Percentiles rank a stretch among this genome's conserved stretches.
These are phyloP conservation scores for Clitocybe nebularis DNA, from an alignment of 1,284 basidiomycete genomes.

Conservation along the genomic window DNA sequence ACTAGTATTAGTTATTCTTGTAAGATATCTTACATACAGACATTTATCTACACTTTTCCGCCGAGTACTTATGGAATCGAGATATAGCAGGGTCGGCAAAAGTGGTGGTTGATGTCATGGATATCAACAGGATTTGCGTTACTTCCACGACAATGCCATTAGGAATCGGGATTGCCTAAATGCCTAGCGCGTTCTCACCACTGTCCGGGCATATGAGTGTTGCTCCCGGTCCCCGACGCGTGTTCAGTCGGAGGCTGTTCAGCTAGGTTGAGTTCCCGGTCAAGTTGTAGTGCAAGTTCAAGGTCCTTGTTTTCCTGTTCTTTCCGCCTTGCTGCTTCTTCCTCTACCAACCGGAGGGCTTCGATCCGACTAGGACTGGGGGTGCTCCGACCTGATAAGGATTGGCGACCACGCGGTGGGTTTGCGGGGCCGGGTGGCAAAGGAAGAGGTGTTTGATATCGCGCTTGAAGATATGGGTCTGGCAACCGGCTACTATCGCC, in stretches of 20 bases:
- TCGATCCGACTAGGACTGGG: conserved; percentile 22
- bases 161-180: neutral
- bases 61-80: too few species aligned
- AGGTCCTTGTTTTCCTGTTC: conserved; percentile 36
- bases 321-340: conserved; percentile 28
- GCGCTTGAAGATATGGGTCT: conserved; percentile 39
- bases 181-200: conserved; percentile 1
- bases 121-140: too few species aligned
- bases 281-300: conserved; percentile 37
- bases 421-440: conserved; percentile 35
- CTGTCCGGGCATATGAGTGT: conserved; percentile 5
- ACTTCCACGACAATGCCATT: too few species aligned
- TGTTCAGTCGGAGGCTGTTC: neutral
- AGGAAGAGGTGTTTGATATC: conserved; percentile 49
- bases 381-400: conserved; percentile 2
- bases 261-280: conserved; percentile 40
- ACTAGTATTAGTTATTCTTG: too few species aligned
- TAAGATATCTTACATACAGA: too few species aligned
- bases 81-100: too few species aligned
- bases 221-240: neutral
- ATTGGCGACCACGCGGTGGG: conserved; percentile 4
- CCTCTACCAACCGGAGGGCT: conserved; percentile 28
- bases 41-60: too few species aligned
- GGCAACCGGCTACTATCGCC: conserved; percentile 21
- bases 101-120: too few species aligned